Conservation (phyloP, 768 basidiomycete genomes). For the Amyloporia xantha region DNA sequence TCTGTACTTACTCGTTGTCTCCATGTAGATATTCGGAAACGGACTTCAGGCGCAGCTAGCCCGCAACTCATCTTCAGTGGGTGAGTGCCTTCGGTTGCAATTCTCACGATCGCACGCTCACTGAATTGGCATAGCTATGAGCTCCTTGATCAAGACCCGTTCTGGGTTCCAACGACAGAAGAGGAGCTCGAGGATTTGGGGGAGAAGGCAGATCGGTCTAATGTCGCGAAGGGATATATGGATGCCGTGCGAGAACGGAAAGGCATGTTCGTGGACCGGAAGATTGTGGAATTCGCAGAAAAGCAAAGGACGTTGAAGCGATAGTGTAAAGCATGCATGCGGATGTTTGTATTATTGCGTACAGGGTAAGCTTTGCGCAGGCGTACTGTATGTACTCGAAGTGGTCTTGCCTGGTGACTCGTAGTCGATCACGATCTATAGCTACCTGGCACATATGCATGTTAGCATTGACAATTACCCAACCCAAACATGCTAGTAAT, state of each 20-base stretch:
- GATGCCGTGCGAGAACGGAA: slow-evolving; percentile 87
- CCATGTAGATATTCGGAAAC: slow-evolving; percentile 80
- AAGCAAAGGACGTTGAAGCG: slow-evolving; percentile 86
- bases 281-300: slow-evolving; percentile 93
- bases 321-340: no score
- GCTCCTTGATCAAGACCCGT: slow-evolving; percentile 88
- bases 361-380: no score
- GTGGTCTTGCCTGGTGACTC: no score
- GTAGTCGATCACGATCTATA: no score
- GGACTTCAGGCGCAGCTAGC: slow-evolving; percentile 94
- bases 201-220: slow-evolving; percentile 88
- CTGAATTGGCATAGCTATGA: slow-evolving; percentile 58
- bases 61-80: slow-evolving; percentile 97
- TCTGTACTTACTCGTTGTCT: background rate
- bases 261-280: slow-evolving; percentile 92
- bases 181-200: slow-evolving; percentile 96
- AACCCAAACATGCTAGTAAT: no score
- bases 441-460: no score
- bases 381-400: no score
- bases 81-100: slow-evolving; percentile 33
- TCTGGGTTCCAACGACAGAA: slow-evolving; percentile 96
- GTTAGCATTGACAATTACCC: no score
- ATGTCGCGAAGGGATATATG: slow-evolving; percentile 92
- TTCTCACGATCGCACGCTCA: slow-evolving; percentile 8
- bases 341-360: no score